These are phyloP conservation scores for Leishmania amazonensis DNA, from an alignment of 208 protist genomes.

Conservation along the genomic window DNA sequence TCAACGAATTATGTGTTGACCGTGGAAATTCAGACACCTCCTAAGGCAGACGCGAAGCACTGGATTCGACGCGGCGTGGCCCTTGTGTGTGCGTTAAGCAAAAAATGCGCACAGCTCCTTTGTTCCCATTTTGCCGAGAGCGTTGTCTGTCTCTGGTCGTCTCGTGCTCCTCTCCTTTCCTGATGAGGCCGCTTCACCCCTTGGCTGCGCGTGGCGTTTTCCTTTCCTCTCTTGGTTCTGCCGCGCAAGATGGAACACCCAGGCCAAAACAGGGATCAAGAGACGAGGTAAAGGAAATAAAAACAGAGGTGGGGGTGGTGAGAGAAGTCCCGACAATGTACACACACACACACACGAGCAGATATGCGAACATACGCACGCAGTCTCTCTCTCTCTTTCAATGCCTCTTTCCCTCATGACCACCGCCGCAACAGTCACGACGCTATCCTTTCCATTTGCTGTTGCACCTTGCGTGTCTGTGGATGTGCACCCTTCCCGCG, in stretches of 20 bases:
- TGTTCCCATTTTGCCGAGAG: neutral
- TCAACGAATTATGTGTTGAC: conserved; percentile 98
- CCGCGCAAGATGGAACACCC: too few relatives aligned
- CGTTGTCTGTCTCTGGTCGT: neutral
- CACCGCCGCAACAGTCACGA: too few relatives aligned
- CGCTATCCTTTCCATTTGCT: too few relatives aligned
- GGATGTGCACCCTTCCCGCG: too few relatives aligned
- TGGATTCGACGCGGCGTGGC: conserved; percentile 97
- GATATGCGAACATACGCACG: neutral
- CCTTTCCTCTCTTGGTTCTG: neutral
- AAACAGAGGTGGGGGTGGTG: neutral
- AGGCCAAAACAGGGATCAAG: too few relatives aligned
- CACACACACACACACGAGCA: neutral
- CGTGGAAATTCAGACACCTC: conserved; percentile 94
- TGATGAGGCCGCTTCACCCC: neutral
- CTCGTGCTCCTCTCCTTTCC: neutral
- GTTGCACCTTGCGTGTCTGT: too few relatives aligned
- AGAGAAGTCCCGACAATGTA: neutral
- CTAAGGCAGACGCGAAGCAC: conserved; percentile 82
- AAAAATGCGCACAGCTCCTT: neutral
- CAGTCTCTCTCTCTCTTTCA: neutral
- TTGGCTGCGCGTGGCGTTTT: neutral
- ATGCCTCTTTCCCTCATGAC: too few relatives aligned
- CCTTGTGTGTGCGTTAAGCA: conserved; percentile 80
- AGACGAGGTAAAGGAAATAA: too few relatives aligned